phyloP scores from a whole-genome alignment of 805 yeast genomes.

The Jamesozyma rosinii region DNA sequence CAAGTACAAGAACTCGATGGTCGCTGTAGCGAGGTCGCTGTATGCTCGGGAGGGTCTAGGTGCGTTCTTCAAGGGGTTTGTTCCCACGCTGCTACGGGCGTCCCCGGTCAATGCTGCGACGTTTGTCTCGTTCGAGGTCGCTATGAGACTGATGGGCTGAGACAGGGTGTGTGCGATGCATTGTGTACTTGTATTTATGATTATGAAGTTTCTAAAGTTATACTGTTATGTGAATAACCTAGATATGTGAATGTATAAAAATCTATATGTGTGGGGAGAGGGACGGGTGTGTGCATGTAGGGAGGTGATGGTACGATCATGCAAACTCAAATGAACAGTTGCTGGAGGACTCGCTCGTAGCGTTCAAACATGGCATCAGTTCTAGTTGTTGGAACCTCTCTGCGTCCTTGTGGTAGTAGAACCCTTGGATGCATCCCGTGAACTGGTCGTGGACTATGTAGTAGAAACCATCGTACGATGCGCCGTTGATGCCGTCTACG shows the following conservation, averaged over 20 bases:
- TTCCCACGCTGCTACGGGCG: conserved; percentile 89
- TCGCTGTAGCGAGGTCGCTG: conserved; percentile 51
- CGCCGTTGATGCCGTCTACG: conserved; percentile 43
- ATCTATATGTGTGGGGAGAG: no score
- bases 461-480: conserved; percentile 88
- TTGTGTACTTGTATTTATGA: neutral
- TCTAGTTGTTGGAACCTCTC: conserved; percentile 71
- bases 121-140: conserved; percentile 83
- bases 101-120: conserved; percentile 98
- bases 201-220: neutral
- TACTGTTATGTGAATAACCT: neutral
- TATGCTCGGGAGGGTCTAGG: conserved; percentile 50
- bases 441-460: conserved; percentile 73
- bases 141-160: conserved; percentile 59
- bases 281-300: no score
- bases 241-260: neutral
- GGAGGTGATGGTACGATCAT: no score
- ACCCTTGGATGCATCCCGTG: conserved; percentile 68
- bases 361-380: conserved; percentile 29
- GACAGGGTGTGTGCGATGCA: neutral
- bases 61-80: conserved; percentile 85
- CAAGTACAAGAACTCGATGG: conserved; percentile 45
- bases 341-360: neutral
- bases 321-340: conserved; percentile 19
- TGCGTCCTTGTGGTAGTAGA: conserved; percentile 72